A percentile compares a stretch with the other conserved stretches of the same genome.
These are phyloP conservation scores for Hymenoscyphus linearis DNA, from an alignment of 2,329 filamentous ascomycete species.

Conservation along the genomic window DNA sequence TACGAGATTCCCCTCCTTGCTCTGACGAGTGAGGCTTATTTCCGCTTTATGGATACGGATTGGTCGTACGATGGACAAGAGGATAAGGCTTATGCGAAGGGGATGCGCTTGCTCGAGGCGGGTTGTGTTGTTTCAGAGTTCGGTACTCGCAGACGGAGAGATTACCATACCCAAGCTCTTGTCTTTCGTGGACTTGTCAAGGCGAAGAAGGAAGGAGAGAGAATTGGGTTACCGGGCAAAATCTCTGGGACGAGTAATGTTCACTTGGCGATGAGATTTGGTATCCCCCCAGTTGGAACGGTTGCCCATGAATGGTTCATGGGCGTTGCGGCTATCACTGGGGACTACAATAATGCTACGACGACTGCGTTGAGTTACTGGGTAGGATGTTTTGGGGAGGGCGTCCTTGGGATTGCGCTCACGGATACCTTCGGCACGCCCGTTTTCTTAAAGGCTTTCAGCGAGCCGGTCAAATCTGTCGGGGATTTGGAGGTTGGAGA, in stretches of 20 bases:
- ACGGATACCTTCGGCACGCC: conserved; percentile 96
- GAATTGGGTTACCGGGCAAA: conserved; percentile 62
- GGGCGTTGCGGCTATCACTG: conserved; percentile 87
- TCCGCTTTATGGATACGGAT: conserved; percentile 90
- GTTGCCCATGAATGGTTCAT: conserved; percentile 99
- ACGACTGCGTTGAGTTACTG: conserved; percentile 82
- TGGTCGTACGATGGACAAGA: conserved; percentile 88
- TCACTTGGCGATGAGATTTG: conserved; percentile 91
- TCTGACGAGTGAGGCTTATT: conserved; percentile 91
- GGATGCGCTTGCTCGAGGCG: conserved; percentile 66
- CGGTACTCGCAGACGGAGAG: conserved; percentile 78
- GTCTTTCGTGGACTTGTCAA: conserved; percentile 82
- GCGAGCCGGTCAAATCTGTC: conserved; percentile 50
- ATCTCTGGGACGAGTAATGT: conserved; percentile 93
- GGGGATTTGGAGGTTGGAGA: conserved; percentile 32
- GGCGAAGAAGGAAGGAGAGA: conserved; percentile 66
- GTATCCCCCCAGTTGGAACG: conserved; percentile 78
- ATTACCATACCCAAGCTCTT: conserved; percentile 91
- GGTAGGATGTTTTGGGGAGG: conserved; percentile 85
- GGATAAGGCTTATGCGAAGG: conserved; percentile 79
- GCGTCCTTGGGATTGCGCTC: conserved; percentile 77
- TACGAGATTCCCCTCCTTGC: conserved; percentile 96
- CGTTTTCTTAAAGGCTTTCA: conserved; percentile 81
- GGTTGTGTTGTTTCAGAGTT: conserved; percentile 94
- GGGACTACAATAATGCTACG: conserved; percentile 79